Conservation (phyloP, 2,329 filamentous ascomycete species). For the Phialophora tarda region DNA sequence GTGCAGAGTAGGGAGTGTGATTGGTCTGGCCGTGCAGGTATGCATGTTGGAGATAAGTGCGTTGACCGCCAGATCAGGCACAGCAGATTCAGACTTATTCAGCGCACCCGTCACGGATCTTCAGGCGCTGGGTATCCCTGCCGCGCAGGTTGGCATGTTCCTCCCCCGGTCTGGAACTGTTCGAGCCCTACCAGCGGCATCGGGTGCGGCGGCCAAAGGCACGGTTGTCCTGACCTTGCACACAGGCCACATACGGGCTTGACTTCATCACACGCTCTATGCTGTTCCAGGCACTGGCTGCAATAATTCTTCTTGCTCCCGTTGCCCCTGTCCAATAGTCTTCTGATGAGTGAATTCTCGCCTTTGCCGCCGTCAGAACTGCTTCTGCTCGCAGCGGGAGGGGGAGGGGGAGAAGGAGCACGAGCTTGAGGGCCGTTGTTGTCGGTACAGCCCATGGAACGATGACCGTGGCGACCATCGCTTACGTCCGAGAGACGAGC, state of each 20-base stretch:
- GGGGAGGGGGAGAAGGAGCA: not conserved
- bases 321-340: not conserved
- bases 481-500: not conserved
- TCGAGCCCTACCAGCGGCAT: not conserved
- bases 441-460: not conserved
- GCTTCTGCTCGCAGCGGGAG: not conserved
- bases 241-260: not conserved
- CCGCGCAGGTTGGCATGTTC: not conserved
- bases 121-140: not conserved
- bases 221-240: not conserved
- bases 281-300: not conserved
- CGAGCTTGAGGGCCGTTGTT: not conserved
- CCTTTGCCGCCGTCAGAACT: not conserved
- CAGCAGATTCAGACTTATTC: not conserved
- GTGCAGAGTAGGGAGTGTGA: not conserved
- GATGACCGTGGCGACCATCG: not conserved
- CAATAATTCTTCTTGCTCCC: not conserved
- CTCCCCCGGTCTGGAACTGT: not conserved
- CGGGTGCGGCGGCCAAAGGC: slow-evolving; percentile 1
- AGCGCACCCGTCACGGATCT: not conserved
- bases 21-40: not conserved
- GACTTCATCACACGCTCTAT: not conserved
- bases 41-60: not conserved
- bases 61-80: not conserved
- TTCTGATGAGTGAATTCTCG: not conserved